A percentile compares a stretch with the other conserved stretches of the same genome.
phyloP scores from a whole-genome alignment of 2,329 filamentous ascomycete species.

The Aureobasidium sp. region DNA sequence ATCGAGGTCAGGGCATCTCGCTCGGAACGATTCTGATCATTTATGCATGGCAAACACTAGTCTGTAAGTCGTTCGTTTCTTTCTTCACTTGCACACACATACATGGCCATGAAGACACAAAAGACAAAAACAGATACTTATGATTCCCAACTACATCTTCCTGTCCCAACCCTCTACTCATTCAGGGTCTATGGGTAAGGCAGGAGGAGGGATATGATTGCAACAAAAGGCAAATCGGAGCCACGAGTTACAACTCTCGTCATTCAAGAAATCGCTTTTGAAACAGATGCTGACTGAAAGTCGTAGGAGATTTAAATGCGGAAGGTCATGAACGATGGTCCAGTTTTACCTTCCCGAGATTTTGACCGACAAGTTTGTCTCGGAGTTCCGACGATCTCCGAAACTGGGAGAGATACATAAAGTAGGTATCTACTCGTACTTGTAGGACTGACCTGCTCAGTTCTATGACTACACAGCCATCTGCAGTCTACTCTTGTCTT shows the following conservation, averaged over 20 bases:
- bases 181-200: background rate
- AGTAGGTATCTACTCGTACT: background rate
- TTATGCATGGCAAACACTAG: background rate
- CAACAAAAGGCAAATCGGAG: slow-evolving; percentile 12
- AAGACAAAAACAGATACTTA: slow-evolving; percentile 9
- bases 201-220: background rate
- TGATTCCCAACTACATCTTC: background rate
- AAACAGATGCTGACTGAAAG: background rate
- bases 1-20: background rate
- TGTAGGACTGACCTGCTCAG: background rate
- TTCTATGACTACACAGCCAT: background rate
- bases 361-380: background rate
- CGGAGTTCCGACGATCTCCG: background rate
- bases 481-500: too few relatives aligned
- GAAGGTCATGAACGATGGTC: too few relatives aligned
- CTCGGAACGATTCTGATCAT: too few relatives aligned
- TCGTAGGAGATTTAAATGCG: background rate
- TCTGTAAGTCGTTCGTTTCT: background rate
- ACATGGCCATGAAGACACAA: background rate
- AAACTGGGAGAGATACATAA: background rate
- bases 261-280: background rate
- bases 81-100: background rate
- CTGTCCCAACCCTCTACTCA: background rate
- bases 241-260: background rate
- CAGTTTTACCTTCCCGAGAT: too few relatives aligned